Evolutionary conservation across 1,139 yeast species (phyloP).

Genomic region (Geotrichum reessii): DNA sequence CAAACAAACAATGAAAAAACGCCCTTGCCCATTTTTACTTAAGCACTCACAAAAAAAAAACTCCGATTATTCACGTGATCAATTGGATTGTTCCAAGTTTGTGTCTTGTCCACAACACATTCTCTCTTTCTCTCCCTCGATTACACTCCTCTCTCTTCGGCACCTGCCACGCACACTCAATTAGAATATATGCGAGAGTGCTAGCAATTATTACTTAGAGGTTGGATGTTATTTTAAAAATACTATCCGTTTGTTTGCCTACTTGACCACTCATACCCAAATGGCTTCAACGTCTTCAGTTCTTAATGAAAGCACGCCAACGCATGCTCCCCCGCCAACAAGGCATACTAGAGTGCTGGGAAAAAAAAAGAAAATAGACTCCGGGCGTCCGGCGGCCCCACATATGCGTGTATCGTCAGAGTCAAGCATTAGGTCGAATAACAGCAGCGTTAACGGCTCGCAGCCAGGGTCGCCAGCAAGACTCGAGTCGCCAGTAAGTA

Average conservation of each 20-base stretch:
- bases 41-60: no score
- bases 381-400: background rate
- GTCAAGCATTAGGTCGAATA: background rate
- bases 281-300: background rate
- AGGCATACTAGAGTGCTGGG: constrained; percentile 11
- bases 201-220: background rate
- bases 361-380: background rate
- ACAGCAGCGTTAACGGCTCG: constrained; percentile 3
- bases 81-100: no score
- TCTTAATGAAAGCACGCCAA: background rate
- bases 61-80: no score
- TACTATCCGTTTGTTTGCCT: background rate
- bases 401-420: constrained; percentile 10
- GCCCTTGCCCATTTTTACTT: no score
- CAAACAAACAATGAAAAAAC: no score
- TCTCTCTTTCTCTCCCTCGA: background rate
- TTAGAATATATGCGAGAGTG: background rate
- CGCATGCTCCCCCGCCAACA: background rate
- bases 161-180: background rate
- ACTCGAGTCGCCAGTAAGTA: constrained; percentile 13
- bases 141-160: no score
- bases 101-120: background rate
- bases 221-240: background rate
- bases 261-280: background rate
- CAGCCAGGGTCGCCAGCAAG: constrained; percentile 11